Conservation (phyloP, 805 yeast species). For the Metschnikowia proteae region DNA sequence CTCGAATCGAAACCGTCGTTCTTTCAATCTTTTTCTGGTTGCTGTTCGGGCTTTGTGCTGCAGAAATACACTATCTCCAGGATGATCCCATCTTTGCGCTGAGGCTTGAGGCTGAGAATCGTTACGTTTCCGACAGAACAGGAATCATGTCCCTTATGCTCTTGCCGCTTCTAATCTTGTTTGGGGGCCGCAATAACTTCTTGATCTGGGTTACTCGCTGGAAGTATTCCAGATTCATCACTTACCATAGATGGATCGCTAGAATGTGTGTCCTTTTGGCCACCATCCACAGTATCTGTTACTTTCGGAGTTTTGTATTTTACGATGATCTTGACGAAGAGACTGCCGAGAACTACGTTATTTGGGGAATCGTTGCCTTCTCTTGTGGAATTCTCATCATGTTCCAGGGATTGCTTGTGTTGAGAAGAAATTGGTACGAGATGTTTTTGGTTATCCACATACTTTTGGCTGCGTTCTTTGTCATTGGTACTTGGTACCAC, state of each 20-base stretch:
- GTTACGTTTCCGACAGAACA: constrained; percentile 16
- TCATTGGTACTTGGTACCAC: constrained; percentile 21
- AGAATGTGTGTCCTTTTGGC: constrained; percentile 14
- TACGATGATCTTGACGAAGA: constrained; percentile 6
- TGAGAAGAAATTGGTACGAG: constrained; percentile 23
- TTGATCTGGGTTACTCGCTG: constrained; percentile 17
- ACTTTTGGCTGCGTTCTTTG: constrained; percentile 19
- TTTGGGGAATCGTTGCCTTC: constrained; percentile 14
- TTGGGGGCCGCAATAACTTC: constrained; percentile 20
- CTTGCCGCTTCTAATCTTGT: constrained; percentile 15
- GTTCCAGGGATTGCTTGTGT: constrained; percentile 16
- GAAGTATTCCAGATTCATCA: constrained; percentile 15
- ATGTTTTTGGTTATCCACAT: constrained; percentile 23
- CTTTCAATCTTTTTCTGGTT: constrained; percentile 20
- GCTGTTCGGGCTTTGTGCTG: constrained; percentile 13
- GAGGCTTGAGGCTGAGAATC: constrained; percentile 6
- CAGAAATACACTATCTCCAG: constrained; percentile 7
- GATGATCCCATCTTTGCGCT: constrained; percentile 7
- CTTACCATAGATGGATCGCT: constrained; percentile 17
- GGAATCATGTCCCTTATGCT: constrained; percentile 11
- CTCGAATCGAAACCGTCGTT: constrained; percentile 23
- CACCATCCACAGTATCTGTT: constrained; percentile 12
- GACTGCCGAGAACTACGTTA: constrained; percentile 8
- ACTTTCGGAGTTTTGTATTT: constrained; percentile 5
- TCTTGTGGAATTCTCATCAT: constrained; percentile 12